Base-by-base conservation (phyloP, 2,329 filamentous ascomycete species). In the Grosmannia serpens region DNA sequence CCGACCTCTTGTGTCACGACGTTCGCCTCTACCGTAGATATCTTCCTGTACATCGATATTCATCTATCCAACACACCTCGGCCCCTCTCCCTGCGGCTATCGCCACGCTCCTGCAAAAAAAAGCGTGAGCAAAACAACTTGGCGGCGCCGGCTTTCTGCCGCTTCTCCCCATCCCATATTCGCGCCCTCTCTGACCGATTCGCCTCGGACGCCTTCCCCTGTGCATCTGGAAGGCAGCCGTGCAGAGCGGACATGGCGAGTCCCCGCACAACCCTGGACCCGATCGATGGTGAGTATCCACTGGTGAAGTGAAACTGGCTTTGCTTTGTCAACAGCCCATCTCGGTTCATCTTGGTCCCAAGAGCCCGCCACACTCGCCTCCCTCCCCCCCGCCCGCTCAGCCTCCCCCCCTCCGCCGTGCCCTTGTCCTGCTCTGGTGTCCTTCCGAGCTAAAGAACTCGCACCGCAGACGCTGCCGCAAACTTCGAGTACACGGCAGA, bases 241-340 rank as follows among this genome's bases (percentile, higher is more conserved):
- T 31, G 20, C n/a, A 26, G 22, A 49, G 44, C 26, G 55, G 55
- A 49, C 31, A 56, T 56, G 55, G 55, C 44, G 55, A 50, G 55
- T 7, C 44, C 55, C 6, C n/a, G 22, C 29, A 17, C 55, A 11
- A 31, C 17, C 20, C 10, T 50, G 13, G 46, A 49, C 15, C 22
- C 26, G n/a, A 27, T 22, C 38, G 22, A 29, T 27, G 53, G 35
- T 54, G 53, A 9, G 33, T 54, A 44, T 54, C 33, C 35, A 27
- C 33, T 24, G 10, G 53, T 29, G 35, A 17, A 11, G 33, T 17
- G 47, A 50, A 50, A 29, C 47, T 50, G 15, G 47, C 47, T 13
- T 13, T 44, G 41, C 41, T 44, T 33, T 33, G 50, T 33, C 50
- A 33, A 50, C 47, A 50, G 24, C 9, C 11, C 47, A 9, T 29